Evolutionary conservation across 1,139 yeast genomes (phyloP).

Genomic region (Yamadazyma buinensis): DNA sequence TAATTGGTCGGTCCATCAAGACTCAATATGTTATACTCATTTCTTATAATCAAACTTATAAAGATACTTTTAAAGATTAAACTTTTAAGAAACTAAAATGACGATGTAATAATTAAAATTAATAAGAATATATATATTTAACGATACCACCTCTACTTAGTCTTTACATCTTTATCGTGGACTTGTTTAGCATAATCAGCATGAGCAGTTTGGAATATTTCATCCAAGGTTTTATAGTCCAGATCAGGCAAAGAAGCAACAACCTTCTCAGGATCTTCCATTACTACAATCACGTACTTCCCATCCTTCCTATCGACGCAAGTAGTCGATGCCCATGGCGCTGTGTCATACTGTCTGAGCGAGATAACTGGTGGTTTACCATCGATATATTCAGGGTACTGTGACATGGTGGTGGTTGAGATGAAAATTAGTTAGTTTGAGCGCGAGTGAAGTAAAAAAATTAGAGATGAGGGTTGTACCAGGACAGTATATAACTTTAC

Average conservation of each 20-base stretch:
- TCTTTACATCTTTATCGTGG: conserved; percentile 8
- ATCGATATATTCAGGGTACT: conserved; percentile 42
- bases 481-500: conserved; percentile 62
- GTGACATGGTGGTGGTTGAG: conserved; percentile 13
- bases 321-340: conserved; percentile 50
- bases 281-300: conserved; percentile 42
- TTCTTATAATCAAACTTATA: too few species aligned
- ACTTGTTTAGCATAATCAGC: conserved; percentile 22
- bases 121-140: too few species aligned
- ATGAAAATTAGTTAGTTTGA: too few species aligned
- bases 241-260: conserved; percentile 39
- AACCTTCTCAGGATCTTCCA: conserved; percentile 40
- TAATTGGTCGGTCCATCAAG: conserved; percentile 78
- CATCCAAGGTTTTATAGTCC: conserved; percentile 36
- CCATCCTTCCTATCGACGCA: conserved; percentile 39
- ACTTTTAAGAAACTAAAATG: too few species aligned
- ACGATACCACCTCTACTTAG: too few species aligned
- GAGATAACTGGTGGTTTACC: conserved; percentile 48
- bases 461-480: conserved; percentile 50
- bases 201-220: conserved; percentile 47
- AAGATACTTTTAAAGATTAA: too few species aligned
- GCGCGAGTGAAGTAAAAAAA: conserved; percentile 1
- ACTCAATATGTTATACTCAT: conserved; percentile 78
- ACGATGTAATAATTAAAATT: too few species aligned
- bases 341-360: conserved; percentile 46